A percentile compares a stretch with the other conserved stretches of the same genome.
These are phyloP conservation scores for Byssothecium circinans DNA, from an alignment of 2,329 filamentous ascomycete genomes.

Conservation along the genomic window DNA sequence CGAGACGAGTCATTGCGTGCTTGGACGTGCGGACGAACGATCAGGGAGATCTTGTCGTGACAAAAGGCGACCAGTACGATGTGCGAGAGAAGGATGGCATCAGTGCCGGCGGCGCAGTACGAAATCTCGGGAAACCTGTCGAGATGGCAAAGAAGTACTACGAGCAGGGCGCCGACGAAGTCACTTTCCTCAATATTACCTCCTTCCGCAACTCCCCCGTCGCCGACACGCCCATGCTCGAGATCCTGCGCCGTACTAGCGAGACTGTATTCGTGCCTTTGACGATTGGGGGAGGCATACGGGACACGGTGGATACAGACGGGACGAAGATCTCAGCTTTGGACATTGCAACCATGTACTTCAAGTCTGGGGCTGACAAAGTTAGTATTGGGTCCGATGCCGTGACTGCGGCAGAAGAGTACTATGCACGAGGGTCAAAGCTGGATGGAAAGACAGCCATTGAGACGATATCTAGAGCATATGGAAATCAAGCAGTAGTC, in stretches of 20 bases:
- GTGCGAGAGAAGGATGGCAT: constrained; percentile 80
- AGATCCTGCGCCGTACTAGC: constrained; percentile 82
- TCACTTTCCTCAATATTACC: constrained; percentile 98
- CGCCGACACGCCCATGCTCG: constrained; percentile 92
- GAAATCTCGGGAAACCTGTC: constrained; percentile 95
- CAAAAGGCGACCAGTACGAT: constrained; percentile 98
- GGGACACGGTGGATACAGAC: constrained; percentile 87
- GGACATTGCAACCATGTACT: constrained; percentile 94
- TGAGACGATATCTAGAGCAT: constrained; percentile 89
- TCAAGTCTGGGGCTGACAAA: constrained; percentile 95
- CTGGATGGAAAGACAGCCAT: constrained; percentile 85
- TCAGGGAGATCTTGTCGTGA: constrained; percentile 90
- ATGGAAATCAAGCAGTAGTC: constrained; percentile 95
- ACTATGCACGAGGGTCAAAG: constrained; percentile 69
- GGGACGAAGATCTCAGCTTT: constrained; percentile 84
- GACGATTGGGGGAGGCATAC: constrained; percentile 93
- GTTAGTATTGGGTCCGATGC: constrained; percentile 96
- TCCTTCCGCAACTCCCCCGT: constrained; percentile 94
- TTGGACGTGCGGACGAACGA: constrained; percentile 96
- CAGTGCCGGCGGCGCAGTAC: constrained; percentile 63
- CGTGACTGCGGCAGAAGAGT: constrained; percentile 88
- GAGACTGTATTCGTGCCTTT: constrained; percentile 93
- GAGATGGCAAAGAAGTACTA: constrained; percentile 94
- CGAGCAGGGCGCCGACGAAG: constrained; percentile 92
- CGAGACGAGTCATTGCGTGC: constrained; percentile 91